These are phyloP conservation scores for Ascochyta lentis DNA, from an alignment of 2,329 filamentous ascomycete genomes.

Conservation along the genomic window DNA sequence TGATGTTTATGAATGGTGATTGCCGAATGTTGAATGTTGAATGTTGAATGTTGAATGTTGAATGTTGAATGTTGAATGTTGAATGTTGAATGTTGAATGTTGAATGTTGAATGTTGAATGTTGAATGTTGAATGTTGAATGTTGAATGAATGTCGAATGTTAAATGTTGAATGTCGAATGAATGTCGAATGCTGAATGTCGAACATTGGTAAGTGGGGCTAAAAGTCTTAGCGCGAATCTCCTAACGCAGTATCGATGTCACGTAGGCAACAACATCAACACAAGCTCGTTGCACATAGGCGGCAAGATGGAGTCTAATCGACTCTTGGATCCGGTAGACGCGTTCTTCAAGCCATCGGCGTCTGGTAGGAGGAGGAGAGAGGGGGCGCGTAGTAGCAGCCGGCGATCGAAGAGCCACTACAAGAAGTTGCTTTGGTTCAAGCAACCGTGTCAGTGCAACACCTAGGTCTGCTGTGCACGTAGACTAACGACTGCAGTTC, in stretches of 20 bases:
- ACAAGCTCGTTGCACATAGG: background rate
- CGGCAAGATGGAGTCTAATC: constrained; percentile 20
- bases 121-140: no score
- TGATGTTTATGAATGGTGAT: no score
- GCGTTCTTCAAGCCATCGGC: constrained; percentile 15
- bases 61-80: no score
- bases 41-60: no score
- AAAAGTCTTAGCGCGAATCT: background rate
- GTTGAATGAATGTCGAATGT: no score
- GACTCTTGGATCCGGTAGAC: constrained; percentile 22
- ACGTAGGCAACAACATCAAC: background rate
- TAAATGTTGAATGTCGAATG: no score
- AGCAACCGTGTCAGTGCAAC: constrained; percentile 79
- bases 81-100: no score
- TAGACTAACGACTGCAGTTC: constrained; percentile 62
- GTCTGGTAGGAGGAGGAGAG: constrained; percentile 52
- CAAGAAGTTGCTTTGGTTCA: constrained; percentile 98
- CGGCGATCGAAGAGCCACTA: constrained; percentile 75
- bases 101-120: background rate
- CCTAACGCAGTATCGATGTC: background rate
- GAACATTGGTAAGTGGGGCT: background rate
- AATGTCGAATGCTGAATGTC: background rate
- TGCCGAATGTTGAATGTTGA: no score
- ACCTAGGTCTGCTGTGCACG: background rate
- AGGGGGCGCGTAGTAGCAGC: constrained; percentile 68